Evolutionary conservation across 179 eudicot genomes (phyloP), one percentile per base, ranked within the genome.

Genomic region (Sideroxylon spinosum): DNA sequence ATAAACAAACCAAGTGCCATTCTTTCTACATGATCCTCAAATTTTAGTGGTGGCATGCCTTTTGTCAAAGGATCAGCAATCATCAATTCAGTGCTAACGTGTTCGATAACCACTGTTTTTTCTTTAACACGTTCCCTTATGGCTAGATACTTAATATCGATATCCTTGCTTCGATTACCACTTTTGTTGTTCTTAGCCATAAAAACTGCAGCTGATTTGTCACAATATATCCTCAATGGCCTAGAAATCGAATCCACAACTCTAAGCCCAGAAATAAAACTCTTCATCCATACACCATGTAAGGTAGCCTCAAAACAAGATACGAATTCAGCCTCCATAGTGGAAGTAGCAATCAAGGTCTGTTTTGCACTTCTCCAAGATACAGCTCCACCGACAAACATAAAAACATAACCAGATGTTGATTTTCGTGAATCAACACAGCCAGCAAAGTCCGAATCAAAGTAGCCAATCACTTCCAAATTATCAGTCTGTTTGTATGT

Each of bases 41-140:
- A 75, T 17, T 32, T 32, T 16, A 28, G 0, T 60, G 78, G 78
- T 44, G 69, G 78, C 69, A 75, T 60, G 69, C 69, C 78, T 37
- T 75, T 72, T 44, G 71, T 78, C 13, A 78, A 78, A 32, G 76
- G 71, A 63, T 78, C 26, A 10, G 48, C 71, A 16, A 78, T 61
- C 68, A 70, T 71, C 56, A 32, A 59, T 19, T 50, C 65, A 71
- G 71, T 71, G 14, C 19, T 37, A 25, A 78, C 25, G 49, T 78
- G 71, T 28, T 78, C 76, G 49, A 78, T 78, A 32, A 50, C 26
- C 71, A 78, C 76, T 61, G 11, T 61, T 7, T 78, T 61, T 3
- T 78, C n/a, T 7, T 20, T 46, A 71, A 50, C 55, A 50, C 55
- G 55, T 50, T 50, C 55, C 7, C 55, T 50, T 50, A 50, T 50